These are phyloP conservation scores for Gymnopus androsaceus DNA, from an alignment of 1,284 basidiomycete species.

Conservation along the genomic window DNA sequence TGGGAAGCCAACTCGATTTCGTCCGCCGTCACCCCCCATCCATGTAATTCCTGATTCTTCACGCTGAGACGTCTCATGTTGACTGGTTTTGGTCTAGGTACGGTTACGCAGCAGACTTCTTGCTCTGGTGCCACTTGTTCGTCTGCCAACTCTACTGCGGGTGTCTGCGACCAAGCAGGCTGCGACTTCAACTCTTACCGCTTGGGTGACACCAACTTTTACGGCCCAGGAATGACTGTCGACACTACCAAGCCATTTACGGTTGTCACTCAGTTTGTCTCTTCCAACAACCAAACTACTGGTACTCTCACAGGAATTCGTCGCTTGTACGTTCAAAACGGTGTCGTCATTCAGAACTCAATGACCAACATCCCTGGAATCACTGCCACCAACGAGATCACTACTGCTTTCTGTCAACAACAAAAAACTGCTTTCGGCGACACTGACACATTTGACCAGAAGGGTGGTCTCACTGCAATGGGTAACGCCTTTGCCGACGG, in stretches of 20 bases:
- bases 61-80: no score
- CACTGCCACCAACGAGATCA: slow-evolving; percentile 40
- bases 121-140: slow-evolving; percentile 38
- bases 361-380: slow-evolving; percentile 45
- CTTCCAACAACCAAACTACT: slow-evolving; percentile 42
- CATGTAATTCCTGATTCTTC: no score
- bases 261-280: no score
- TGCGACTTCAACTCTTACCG: slow-evolving; percentile 64
- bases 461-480: slow-evolving; percentile 44
- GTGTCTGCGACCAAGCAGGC: slow-evolving; percentile 50
- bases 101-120: no score
- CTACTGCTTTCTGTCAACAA: slow-evolving; percentile 39
- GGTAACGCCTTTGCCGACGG: slow-evolving; percentile 36
- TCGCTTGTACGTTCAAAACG: slow-evolving; percentile 55
- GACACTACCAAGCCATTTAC: no score
- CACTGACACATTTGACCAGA: slow-evolving; percentile 44
- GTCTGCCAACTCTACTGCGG: slow-evolving; percentile 33
- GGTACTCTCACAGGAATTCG: slow-evolving; percentile 53
- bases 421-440: slow-evolving; percentile 45
- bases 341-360: slow-evolving; percentile 47
- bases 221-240: slow-evolving; percentile 44
- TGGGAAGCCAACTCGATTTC: slow-evolving; percentile 57
- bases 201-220: slow-evolving; percentile 51
- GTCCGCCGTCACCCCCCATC: slow-evolving; percentile 44
- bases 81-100: no score